phyloP scores from a whole-genome alignment of 129 eudicot species.

The Sambucus nigra region DNA sequence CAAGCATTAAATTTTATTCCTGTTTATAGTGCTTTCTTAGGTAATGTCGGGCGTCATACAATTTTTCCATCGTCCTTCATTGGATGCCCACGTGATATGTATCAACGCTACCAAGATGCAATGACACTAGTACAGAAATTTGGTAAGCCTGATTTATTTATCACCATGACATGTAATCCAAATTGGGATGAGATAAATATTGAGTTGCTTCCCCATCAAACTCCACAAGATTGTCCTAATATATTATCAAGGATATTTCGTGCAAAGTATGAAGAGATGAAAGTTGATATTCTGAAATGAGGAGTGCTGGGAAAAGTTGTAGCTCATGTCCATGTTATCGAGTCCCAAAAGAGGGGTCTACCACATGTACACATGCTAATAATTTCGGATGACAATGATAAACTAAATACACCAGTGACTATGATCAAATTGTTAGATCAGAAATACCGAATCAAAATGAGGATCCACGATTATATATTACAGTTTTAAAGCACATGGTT shows the following conservation, averaged over 20 bases:
- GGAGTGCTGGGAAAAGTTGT: neutral
- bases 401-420: no score
- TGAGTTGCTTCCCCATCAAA: neutral
- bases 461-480: no score
- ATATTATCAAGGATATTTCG: slow-evolving; percentile 9
- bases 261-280: slow-evolving; percentile 10
- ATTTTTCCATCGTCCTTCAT: slow-evolving; percentile 19
- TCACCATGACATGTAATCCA: slow-evolving; percentile 28
- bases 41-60: slow-evolving; percentile 10
- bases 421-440: no score
- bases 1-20: no score
- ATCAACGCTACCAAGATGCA: slow-evolving; percentile 13
- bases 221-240: slow-evolving; percentile 18
- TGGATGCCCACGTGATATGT: slow-evolving; percentile 31
- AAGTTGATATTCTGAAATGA: neutral
- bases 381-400: no score
- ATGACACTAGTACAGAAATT: slow-evolving; percentile 15
- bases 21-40: neutral
- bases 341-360: neutral
- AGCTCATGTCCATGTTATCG: neutral
- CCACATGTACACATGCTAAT: no score
- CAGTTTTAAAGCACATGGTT: no score
- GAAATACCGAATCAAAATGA: no score
- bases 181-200: slow-evolving; percentile 18
- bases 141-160: slow-evolving; percentile 21